Percentiles rank a stretch among this genome's conserved stretches.
These are phyloP conservation scores for Rhodotorula sp. DNA, from an alignment of 1,284 basidiomycete species.

Conservation along the genomic window DNA sequence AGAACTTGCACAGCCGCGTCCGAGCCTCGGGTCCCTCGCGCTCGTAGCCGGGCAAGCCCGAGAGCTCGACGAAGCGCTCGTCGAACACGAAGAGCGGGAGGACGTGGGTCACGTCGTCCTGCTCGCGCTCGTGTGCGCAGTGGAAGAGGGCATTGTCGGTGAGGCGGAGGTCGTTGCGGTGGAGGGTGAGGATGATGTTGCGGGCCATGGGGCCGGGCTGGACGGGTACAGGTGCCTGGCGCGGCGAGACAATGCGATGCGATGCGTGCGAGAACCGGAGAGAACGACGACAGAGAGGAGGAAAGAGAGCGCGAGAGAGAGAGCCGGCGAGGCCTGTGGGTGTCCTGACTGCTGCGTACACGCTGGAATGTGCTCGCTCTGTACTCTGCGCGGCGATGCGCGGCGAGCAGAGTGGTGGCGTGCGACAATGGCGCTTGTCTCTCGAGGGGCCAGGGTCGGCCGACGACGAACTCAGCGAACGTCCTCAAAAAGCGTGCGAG, in stretches of 20 bases:
- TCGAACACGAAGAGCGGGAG: conserved; percentile 61
- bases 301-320: background rate
- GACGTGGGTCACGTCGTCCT: conserved; percentile 53
- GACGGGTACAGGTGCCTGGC: background rate
- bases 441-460: too few species aligned
- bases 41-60: conserved; percentile 53
- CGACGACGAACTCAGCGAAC: too few species aligned
- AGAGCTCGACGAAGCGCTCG: conserved; percentile 57
- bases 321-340: background rate
- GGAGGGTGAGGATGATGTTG: conserved; percentile 46
- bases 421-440: too few species aligned
- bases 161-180: conserved; percentile 53
- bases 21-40: conserved; percentile 49
- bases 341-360: too few species aligned
- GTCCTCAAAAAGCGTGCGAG: too few species aligned
- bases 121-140: conserved; percentile 46
- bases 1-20: conserved; percentile 55
- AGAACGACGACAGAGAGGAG: too few species aligned
- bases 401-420: too few species aligned
- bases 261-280: too few species aligned
- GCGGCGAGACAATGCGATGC: too few species aligned
- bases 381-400: too few species aligned
- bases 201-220: conserved; percentile 16
- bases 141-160: conserved; percentile 58
- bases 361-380: too few species aligned